phyloP scores from a whole-genome alignment of 192 early-diverging fungal species.

The Podila clonocystis region DNA sequence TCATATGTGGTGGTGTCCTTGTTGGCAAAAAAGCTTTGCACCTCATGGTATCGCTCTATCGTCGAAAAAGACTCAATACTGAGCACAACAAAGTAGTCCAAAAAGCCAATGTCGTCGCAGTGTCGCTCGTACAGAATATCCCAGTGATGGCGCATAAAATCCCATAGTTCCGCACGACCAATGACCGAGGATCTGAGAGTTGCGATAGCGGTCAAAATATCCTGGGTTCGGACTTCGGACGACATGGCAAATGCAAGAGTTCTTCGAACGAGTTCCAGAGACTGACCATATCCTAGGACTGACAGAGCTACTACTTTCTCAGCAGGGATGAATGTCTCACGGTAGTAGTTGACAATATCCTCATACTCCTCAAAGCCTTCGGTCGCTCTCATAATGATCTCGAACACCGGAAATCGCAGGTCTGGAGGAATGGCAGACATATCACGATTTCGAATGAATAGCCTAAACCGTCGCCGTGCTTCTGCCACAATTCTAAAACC shows the following conservation, averaged over 20 bases:
- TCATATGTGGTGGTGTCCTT: slow-evolving; percentile 61
- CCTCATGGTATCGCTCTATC: slow-evolving; percentile 57
- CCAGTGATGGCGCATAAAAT: slow-evolving; percentile 71
- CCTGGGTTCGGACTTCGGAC: slow-evolving; percentile 67
- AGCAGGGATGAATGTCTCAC: slow-evolving; percentile 60
- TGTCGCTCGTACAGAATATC: slow-evolving; percentile 62
- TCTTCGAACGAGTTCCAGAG: slow-evolving; percentile 56
- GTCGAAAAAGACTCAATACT: slow-evolving; percentile 60
- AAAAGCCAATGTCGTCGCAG: slow-evolving; percentile 67
- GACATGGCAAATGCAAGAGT: slow-evolving; percentile 65
- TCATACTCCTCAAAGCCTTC: slow-evolving; percentile 51
- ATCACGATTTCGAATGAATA: slow-evolving; percentile 64
- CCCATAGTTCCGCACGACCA: slow-evolving; percentile 69
- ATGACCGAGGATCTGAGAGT: slow-evolving; percentile 60
- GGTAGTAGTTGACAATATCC: slow-evolving; percentile 53
- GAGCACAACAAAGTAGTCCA: slow-evolving; percentile 63
- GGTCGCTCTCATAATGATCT: slow-evolving; percentile 66
- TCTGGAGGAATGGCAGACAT: slow-evolving; percentile 70
- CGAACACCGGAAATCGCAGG: slow-evolving; percentile 68
- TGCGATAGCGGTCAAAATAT: slow-evolving; percentile 55
- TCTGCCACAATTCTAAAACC: slow-evolving; percentile 68
- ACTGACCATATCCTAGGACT: slow-evolving; percentile 62
- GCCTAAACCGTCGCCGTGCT: slow-evolving; percentile 73
- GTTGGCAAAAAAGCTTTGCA: slow-evolving; percentile 62
- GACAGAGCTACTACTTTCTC: slow-evolving; percentile 68